Percentiles rank a stretch among this genome's conserved stretches.
Evolutionary conservation across 495 filamentous ascomycete species (phyloP).

Genomic region (Penicillium simplicissimum): DNA sequence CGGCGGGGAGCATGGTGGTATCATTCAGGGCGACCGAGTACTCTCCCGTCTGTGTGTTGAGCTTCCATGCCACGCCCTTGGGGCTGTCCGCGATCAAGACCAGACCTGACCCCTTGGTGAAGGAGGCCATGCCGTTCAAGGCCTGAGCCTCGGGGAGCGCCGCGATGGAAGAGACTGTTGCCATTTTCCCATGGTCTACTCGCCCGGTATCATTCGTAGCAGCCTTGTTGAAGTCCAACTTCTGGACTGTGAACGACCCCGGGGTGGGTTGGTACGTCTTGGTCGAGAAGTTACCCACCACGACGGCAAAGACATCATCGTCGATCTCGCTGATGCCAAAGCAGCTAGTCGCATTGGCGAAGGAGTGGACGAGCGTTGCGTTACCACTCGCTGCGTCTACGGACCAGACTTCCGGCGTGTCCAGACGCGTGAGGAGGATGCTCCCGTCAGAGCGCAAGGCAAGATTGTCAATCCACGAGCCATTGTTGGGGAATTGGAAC

Average conservation of each 20-base stretch:
- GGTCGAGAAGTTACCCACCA: constrained; percentile 40
- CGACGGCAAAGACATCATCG: constrained; percentile 45
- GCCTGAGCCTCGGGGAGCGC: constrained; percentile 39
- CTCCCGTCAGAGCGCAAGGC: constrained; percentile 34
- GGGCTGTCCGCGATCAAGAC: constrained; percentile 45
- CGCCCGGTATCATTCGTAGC: background rate
- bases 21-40: constrained; percentile 33
- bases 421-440: constrained; percentile 39
- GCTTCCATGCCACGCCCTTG: constrained; percentile 35
- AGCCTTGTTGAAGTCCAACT: constrained; percentile 32
- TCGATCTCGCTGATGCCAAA: constrained; percentile 46
- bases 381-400: constrained; percentile 39
- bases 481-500: constrained; percentile 36
- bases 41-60: constrained; percentile 36
- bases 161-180: constrained; percentile 27
- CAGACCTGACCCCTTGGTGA: constrained; percentile 24
- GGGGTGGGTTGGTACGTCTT: constrained; percentile 25
- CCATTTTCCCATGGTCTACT: constrained; percentile 1
- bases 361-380: constrained; percentile 29
- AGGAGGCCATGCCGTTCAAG: constrained; percentile 41
- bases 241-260: constrained; percentile 42
- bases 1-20: constrained; percentile 26
- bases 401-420: constrained; percentile 41
- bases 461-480: constrained; percentile 46
- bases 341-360: constrained; percentile 35